Conservation (phyloP, 306 rosid species). For the Fragaria ananassa region DNA sequence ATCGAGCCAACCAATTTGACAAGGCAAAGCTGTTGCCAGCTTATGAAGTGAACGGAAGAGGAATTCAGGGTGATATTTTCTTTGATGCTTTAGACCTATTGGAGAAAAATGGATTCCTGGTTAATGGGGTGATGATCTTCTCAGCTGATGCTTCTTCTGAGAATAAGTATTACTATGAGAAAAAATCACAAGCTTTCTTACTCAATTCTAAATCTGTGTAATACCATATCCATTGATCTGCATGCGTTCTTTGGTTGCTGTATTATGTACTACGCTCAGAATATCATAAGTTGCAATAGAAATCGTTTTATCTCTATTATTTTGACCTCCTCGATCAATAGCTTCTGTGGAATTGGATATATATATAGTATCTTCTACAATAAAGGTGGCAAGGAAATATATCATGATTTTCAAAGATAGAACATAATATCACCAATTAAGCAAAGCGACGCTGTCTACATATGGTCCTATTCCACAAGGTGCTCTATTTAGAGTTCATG, state of each 20-base stretch:
- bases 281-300: background rate
- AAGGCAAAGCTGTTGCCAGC: conserved; percentile 35
- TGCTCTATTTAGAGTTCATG: background rate
- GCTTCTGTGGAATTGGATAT: background rate
- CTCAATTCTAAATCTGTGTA: conserved; percentile 25
- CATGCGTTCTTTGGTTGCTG: background rate
- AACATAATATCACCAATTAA: background rate
- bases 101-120: conserved; percentile 31
- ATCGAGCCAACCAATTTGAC: conserved; percentile 31
- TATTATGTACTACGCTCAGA: background rate
- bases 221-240: background rate
- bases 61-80: conserved; percentile 50
- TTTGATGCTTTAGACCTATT: conserved; percentile 41
- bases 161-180: conserved; percentile 37
- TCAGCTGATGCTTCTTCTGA: conserved; percentile 45
- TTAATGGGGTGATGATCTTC: conserved; percentile 59
- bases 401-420: background rate
- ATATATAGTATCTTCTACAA: background rate
- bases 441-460: too few relatives aligned
- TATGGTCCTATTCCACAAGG: too few relatives aligned
- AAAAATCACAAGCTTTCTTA: conserved; percentile 53
- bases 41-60: conserved; percentile 53
- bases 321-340: background rate
- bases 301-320: background rate
- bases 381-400: background rate